Base-by-base conservation (phyloP, 2,329 filamentous ascomycete species). In the Fusarium sp. region DNA sequence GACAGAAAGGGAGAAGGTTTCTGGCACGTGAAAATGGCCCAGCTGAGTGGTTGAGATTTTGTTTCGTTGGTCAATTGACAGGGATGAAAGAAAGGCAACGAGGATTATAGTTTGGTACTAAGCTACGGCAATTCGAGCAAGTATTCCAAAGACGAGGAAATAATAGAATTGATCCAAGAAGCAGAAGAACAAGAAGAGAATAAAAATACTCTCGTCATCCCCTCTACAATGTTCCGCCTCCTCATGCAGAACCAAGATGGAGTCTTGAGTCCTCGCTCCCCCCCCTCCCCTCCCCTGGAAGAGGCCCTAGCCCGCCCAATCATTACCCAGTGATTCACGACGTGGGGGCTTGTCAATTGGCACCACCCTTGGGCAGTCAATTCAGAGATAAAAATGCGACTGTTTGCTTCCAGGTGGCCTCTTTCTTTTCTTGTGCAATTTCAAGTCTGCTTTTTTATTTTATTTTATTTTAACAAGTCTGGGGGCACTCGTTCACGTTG, bases 1-100 rank as follows among this genome's bases (percentile, higher is more conserved):
- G 53, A 11, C 61, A 44, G 39, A n/a, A n/a, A 39, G 23, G 47
- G 11, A 46, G 50, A 37, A 44, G 23, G 47, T 51, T 52, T 60
- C 31, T 49, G 57, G 61, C 66, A 69, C 60, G 66, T 69, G 66
- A 69, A 69, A 62, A 39, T 65, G 66, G 66, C 66, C 66, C 62
- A 65, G 36, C 48, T 46, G 52, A 55, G 53, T 68, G 62, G 66
- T 66, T 63, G 56, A 66, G 48, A 66, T 52, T 19, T 27, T 37
- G 33, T 41, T 35, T 46, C 48, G 35, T 21, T 36, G 21, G 23
- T 6, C 36, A 11, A 39, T 36, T 6, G 29, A 44, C 48, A 42
- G 44, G 36, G 52, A 9, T 33, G 9, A 17, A 4, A 19, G 9
- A 17, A 4, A 19, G 19, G 19, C 19, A 19, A 3, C 4, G 19